These are phyloP conservation scores for Purpureocillium lavendulum DNA, from an alignment of 2,329 filamentous ascomycete species.

Conservation along the genomic window DNA sequence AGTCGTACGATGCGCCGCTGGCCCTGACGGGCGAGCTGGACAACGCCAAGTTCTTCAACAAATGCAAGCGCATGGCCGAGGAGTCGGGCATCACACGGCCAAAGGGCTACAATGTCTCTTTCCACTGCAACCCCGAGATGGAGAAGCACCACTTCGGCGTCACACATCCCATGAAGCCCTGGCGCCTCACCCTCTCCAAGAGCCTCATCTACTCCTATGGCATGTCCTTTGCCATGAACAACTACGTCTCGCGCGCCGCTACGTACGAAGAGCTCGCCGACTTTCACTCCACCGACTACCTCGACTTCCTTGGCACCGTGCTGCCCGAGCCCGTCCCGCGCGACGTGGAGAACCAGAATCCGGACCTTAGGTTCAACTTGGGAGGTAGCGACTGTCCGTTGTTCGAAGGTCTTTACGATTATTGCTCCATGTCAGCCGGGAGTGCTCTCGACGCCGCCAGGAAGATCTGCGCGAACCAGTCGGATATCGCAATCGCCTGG, in stretches of 20 bases:
- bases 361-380: slow-evolving; percentile 72
- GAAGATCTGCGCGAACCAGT: slow-evolving; percentile 77
- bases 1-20: slow-evolving; percentile 42
- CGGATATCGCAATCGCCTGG: slow-evolving; percentile 97
- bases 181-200: slow-evolving; percentile 92
- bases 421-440: slow-evolving; percentile 88
- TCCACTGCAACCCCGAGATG: slow-evolving; percentile 89
- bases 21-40: slow-evolving; percentile 43
- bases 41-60: slow-evolving; percentile 47
- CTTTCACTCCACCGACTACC: slow-evolving; percentile 84
- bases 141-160: slow-evolving; percentile 96
- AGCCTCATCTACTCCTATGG: slow-evolving; percentile 91
- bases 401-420: slow-evolving; percentile 92
- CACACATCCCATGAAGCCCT: slow-evolving; percentile 98
- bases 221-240: slow-evolving; percentile 94
- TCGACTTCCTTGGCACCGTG: slow-evolving; percentile 75
- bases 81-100: slow-evolving; percentile 68
- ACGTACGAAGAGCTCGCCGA: slow-evolving; percentile 79
- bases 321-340: slow-evolving; percentile 54
- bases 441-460: slow-evolving; percentile 85
- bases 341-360: slow-evolving; percentile 56
- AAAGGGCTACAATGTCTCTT: slow-evolving; percentile 84
- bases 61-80: slow-evolving; percentile 47
- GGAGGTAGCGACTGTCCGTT: slow-evolving; percentile 90
- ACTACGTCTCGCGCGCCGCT: slow-evolving; percentile 76